Evolutionary conservation across 2,329 filamentous ascomycete species (phyloP).

Genomic region (Gliomastix tumulicola): DNA sequence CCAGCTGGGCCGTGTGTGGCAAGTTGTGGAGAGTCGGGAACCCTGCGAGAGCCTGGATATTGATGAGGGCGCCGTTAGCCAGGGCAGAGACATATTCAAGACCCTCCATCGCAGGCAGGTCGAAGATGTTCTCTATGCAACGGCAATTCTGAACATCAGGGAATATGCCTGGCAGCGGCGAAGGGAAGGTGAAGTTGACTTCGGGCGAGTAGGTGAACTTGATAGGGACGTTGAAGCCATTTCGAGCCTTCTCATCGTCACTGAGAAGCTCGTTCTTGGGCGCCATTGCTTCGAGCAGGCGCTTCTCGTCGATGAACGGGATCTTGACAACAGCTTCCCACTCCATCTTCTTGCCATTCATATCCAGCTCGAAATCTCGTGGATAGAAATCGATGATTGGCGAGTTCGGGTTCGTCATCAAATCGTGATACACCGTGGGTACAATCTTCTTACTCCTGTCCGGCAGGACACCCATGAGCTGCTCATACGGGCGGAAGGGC

Average conservation of each 20-base stretch:
- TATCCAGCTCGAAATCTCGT: constrained; percentile 92
- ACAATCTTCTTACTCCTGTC: constrained; percentile 98
- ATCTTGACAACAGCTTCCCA: constrained; percentile 99
- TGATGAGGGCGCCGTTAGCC: constrained; percentile 77
- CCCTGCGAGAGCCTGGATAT: constrained; percentile 76
- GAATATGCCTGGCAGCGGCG: constrained; percentile 82
- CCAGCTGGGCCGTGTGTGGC: constrained; percentile 70
- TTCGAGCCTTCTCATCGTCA: constrained; percentile 71
- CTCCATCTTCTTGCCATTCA: constrained; percentile 99
- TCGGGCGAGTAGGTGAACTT: constrained; percentile 85
- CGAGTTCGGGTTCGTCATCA: constrained; percentile 87
- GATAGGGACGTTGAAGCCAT: constrained; percentile 84
- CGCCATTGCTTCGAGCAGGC: constrained; percentile 78
- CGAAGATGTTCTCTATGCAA: constrained; percentile 94
- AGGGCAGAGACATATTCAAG: constrained; percentile 79
- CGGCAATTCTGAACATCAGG: constrained; percentile 81
- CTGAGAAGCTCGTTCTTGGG: constrained; percentile 74
- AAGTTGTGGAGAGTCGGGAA: constrained; percentile 88
- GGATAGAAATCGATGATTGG: constrained; percentile 98
- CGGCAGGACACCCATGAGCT: constrained; percentile 95
- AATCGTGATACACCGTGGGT: constrained; percentile 73
- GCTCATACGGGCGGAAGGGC: constrained; percentile 90
- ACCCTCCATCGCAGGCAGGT: constrained; percentile 86
- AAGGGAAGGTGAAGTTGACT: constrained; percentile 76
- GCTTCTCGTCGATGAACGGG: constrained; percentile 91